phyloP scores from a whole-genome alignment of 2,329 filamentous ascomycete genomes.

The Leptoxyphium fumago region DNA sequence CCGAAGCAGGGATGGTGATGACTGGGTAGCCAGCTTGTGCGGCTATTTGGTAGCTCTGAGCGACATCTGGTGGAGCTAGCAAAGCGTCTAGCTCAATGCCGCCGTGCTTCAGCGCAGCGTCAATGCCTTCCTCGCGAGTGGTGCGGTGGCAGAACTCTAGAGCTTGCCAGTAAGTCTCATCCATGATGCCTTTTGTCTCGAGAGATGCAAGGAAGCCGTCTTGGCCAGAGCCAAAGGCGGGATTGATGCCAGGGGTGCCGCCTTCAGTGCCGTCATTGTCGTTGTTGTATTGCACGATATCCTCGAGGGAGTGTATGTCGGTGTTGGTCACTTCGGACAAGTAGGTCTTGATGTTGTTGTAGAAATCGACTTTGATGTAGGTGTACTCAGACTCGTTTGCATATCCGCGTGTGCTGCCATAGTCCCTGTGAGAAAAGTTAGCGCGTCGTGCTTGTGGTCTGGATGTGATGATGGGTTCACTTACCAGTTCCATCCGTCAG shows the following conservation, averaged over 20 bases:
- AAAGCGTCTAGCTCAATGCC: constrained; percentile 42
- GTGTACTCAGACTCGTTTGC: constrained; percentile 64
- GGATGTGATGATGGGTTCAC: not conserved
- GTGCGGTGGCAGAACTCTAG: constrained; percentile 44
- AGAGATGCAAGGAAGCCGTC: constrained; percentile 54
- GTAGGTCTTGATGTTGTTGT: constrained; percentile 50
- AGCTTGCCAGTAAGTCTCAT: constrained; percentile 54
- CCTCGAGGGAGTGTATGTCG: constrained; percentile 42
- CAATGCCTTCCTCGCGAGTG: constrained; percentile 51
- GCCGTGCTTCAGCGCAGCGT: constrained; percentile 42
- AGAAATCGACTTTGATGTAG: constrained; percentile 57
- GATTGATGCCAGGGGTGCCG: constrained; percentile 39
- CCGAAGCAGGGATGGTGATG: constrained; percentile 51
- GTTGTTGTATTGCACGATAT: constrained; percentile 46
- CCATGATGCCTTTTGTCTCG: constrained; percentile 42
- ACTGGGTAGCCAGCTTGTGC: constrained; percentile 65
- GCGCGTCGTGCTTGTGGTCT: not conserved
- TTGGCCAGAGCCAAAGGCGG: constrained; percentile 56
- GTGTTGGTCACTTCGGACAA: constrained; percentile 49
- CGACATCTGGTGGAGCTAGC: constrained; percentile 54
- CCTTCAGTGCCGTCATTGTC: constrained; percentile 53
- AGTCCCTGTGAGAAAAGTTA: constrained; percentile 28
- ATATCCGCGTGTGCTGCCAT: constrained; percentile 43
- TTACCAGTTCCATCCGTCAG: constrained; percentile 55
- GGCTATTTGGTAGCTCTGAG: constrained; percentile 52